Base-by-base conservation (phyloP, 352 stramenopile genomes). In the Phytophthora cryptogea region DNA sequence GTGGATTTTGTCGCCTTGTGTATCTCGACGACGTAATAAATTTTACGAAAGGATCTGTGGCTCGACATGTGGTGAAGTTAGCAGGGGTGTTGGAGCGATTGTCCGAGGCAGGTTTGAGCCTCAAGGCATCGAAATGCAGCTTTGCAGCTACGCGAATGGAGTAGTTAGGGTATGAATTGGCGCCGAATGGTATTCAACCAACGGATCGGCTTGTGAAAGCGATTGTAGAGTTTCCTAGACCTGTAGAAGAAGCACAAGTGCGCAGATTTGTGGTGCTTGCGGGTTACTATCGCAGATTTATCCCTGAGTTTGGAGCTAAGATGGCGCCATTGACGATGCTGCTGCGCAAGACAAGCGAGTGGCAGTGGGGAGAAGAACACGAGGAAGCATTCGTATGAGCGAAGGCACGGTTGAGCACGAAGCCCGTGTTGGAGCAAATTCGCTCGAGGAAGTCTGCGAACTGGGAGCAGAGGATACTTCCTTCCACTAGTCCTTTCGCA, bases 11-110 rank as follows among this genome's bases (percentile, higher is more conserved):
- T 6, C 69, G 63, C 14, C 10, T 72, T 0, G 54, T 76, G 0
- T 72, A 67, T 11, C 17, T 70, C 0, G 59, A 76, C 35, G 68
- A 72, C 27, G 57, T 76, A 3, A 42, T 76, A 0, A 37, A 72
- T 4, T 70, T 59, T 30, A 62, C 54, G 2, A 66, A 70, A n/a
- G 59, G 64, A 0, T 17, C n/a, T 1, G 33, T 72, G 0, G 51
- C 55, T 8, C 17, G 41, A 5, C 63, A 73, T 17, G 28, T 66
- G 8, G 52, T 72, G 1, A 46, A 68, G 5, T 30, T 73, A 8
- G 54, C 59, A 0, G 37, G 26, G 2, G 68, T 73, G 30, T 17
- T 73, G n/a, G 48, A 57, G 9, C 31, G 54, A 4, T 42, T 73
- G 14, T 36, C 8, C 47, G 14, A 4, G 27, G 9, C 26, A 33